Evolutionary conservation across 139 green algal genomes (phyloP).

Genomic region (Mesostigma viride): DNA sequence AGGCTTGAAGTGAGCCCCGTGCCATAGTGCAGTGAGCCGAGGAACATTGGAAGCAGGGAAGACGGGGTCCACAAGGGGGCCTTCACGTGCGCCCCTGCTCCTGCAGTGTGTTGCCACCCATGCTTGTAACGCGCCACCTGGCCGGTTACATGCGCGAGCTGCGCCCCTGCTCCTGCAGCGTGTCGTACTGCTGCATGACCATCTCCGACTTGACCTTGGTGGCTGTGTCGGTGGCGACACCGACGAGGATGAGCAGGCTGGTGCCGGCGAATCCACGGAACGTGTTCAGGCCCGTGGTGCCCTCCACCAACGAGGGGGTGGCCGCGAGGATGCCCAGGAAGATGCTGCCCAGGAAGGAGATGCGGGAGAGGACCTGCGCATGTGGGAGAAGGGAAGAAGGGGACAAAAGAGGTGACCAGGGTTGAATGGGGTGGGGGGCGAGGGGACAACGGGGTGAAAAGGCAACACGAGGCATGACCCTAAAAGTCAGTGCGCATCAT

Average conservation of each 20-base stretch:
- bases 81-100: no score
- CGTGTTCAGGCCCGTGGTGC: slow-evolving; percentile 42
- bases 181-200: slow-evolving; percentile 34
- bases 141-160: no score
- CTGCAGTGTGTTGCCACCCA: no score
- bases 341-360: slow-evolving; percentile 81
- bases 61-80: no score
- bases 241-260: slow-evolving; percentile 76
- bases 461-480: no score
- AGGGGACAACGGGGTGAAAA: no score
- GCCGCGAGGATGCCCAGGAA: slow-evolving; percentile 83
- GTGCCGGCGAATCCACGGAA: slow-evolving; percentile 96
- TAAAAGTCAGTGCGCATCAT: not conserved
- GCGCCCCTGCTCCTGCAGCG: no score
- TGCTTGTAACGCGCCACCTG: no score
- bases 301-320: slow-evolving; percentile 73
- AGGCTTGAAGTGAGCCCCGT: no score
- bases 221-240: slow-evolving; percentile 90
- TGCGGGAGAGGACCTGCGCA: slow-evolving; percentile 43
- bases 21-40: no score
- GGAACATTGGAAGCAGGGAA: no score
- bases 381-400: not conserved
- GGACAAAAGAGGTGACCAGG: not conserved
- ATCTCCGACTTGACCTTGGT: slow-evolving; percentile 55
- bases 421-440: not conserved